Percentiles rank a stretch among this genome's conserved stretches.
Evolutionary conservation across 805 yeast genomes (phyloP).

Genomic region (Kazachstania viticola): DNA sequence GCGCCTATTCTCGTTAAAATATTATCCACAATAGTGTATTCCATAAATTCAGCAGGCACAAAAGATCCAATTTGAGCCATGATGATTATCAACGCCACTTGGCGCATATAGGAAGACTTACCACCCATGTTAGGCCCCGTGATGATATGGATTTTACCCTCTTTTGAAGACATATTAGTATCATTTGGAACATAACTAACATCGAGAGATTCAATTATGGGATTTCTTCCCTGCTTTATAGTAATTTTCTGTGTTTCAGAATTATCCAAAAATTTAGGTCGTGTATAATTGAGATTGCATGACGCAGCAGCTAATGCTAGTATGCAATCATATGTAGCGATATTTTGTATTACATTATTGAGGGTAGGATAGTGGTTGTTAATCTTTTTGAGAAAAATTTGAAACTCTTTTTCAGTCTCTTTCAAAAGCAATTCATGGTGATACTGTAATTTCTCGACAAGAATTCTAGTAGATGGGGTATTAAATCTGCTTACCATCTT

Average conservation of each 20-base stretch:
- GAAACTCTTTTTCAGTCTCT: constrained; percentile 19
- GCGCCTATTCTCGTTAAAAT: constrained; percentile 67
- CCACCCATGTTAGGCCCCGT: constrained; percentile 60
- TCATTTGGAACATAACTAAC: constrained; percentile 55
- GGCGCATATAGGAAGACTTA: constrained; percentile 45
- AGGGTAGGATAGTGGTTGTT: constrained; percentile 29
- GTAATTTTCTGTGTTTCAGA: constrained; percentile 32
- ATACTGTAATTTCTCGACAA: constrained; percentile 46
- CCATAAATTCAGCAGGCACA: constrained; percentile 39
- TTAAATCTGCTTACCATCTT: constrained; percentile 60
- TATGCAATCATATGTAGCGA: constrained; percentile 56
- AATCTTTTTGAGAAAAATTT: constrained; percentile 29
- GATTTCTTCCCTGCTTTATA: constrained; percentile 51
- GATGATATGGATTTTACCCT: constrained; percentile 46
- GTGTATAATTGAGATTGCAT: constrained; percentile 32
- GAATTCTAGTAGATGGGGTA: constrained; percentile 42
- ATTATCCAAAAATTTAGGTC: constrained; percentile 39
- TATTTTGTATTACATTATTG: constrained; percentile 32
- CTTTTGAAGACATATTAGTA: constrained; percentile 35
- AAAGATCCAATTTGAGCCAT: constrained; percentile 50
- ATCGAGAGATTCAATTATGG: constrained; percentile 45
- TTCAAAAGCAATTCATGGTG: constrained; percentile 39
- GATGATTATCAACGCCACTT: constrained; percentile 36
- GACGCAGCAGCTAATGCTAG: constrained; percentile 56
- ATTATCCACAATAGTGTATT: constrained; percentile 55